Percentiles rank a stretch among this genome's conserved stretches.
Evolutionary conservation across 257 asterid species (phyloP).

Genomic region (Coffea canephora): DNA sequence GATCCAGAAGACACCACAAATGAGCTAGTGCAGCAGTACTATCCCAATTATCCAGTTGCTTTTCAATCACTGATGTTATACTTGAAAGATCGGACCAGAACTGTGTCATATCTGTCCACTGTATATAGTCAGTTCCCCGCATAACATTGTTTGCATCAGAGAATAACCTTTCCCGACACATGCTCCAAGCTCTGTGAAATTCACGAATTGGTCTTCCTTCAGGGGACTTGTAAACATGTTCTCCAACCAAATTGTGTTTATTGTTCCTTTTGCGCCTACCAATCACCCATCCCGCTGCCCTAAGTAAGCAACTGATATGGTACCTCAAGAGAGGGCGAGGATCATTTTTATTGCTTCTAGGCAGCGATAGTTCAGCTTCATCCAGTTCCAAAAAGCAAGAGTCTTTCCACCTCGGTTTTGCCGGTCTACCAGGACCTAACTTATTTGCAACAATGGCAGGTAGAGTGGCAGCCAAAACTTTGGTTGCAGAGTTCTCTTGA

Average conservation of each 20-base stretch:
- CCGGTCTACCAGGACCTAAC: conserved; percentile 35
- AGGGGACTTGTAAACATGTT: conserved; percentile 84
- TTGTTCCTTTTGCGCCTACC: conserved; percentile 91
- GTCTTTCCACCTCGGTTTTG: conserved; percentile 90
- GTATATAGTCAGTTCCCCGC: conserved; percentile 45
- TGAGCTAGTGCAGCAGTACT: conserved; percentile 62
- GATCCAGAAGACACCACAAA: conserved; percentile 91
- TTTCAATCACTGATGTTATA: conserved; percentile 61
- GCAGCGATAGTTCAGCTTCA: conserved; percentile 64
- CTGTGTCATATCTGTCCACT: conserved; percentile 72
- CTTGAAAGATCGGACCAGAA: conserved; percentile 66
- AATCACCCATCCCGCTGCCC: conserved; percentile 87
- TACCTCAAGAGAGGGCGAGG: conserved; percentile 97
- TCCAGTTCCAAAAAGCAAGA: conserved; percentile 76
- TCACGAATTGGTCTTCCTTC: conserved; percentile 95
- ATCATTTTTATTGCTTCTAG: conserved; percentile 69
- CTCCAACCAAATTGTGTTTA: conserved; percentile 81
- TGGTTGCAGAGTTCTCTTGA: conserved; percentile 79
- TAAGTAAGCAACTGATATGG: conserved; percentile 78
- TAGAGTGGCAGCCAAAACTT: conserved; percentile 49
- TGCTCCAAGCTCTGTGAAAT: conserved; percentile 86
- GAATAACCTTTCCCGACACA: conserved; percentile 73
- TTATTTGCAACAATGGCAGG: conserved; percentile 35
- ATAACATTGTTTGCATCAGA: conserved; percentile 37
- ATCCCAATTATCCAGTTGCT: conserved; percentile 46